Conservation (phyloP, 2,329 filamentous ascomycete genomes). For the Aspergillus hortae region DNA sequence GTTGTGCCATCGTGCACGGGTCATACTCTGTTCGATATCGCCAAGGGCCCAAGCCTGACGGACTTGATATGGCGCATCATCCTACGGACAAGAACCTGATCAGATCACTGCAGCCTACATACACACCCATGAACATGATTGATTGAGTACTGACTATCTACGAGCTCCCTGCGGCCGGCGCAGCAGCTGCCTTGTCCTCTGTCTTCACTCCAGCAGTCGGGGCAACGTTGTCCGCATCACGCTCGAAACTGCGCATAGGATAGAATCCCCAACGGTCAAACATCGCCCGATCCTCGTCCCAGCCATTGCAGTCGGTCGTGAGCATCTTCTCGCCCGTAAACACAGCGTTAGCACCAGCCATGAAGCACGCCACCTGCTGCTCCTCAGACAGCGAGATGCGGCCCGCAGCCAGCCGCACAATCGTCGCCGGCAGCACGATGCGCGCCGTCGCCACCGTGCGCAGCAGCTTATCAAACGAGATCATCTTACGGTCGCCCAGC, state of each 20-base stretch:
- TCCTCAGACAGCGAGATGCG: constrained; percentile 81
- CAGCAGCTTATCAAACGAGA: constrained; percentile 74
- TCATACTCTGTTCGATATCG: neutral
- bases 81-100: neutral
- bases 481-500: constrained; percentile 67
- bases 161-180: constrained; percentile 28
- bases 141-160: constrained; percentile 9
- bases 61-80: neutral
- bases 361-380: constrained; percentile 84
- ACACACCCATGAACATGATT: no score
- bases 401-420: constrained; percentile 82
- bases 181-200: constrained; percentile 18
- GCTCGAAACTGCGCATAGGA: constrained; percentile 66
- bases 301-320: constrained; percentile 86
- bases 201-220: constrained; percentile 7
- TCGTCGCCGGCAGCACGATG: constrained; percentile 77
- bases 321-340: constrained; percentile 96
- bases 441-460: constrained; percentile 81
- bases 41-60: neutral
- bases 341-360: constrained; percentile 88
- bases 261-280: constrained; percentile 78
- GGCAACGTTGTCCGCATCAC: constrained; percentile 11
- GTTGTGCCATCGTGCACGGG: constrained; percentile 5
- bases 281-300: constrained; percentile 82
- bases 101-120: no score